Conservation (phyloP, 192 early-diverging fungal species). For the Coemansia sp. region DNA sequence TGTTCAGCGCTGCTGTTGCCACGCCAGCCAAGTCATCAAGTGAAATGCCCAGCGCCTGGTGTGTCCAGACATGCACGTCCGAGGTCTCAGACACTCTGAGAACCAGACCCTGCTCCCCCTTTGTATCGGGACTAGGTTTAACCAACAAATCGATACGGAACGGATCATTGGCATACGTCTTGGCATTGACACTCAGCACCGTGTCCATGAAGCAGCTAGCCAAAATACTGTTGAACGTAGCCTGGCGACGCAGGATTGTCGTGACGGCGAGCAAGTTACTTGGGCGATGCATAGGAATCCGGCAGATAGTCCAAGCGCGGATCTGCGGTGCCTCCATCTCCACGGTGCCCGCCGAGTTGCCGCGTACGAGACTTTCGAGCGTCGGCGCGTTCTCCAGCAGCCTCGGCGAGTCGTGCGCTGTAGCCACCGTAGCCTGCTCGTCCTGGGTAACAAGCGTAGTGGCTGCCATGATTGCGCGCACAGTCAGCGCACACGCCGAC, state of each 20-base stretch:
- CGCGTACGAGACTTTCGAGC: constrained; percentile 25
- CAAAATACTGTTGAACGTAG: constrained; percentile 45
- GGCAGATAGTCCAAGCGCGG: constrained; percentile 40
- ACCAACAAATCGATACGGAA: constrained; percentile 47
- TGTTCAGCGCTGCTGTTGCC: constrained; percentile 3
- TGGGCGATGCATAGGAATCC: constrained; percentile 31
- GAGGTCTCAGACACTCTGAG: constrained; percentile 26
- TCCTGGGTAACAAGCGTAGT: background rate
- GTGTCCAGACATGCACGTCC: constrained; percentile 35
- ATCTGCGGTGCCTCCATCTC: constrained; percentile 44
- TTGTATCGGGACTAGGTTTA: no score
- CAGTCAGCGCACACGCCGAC: constrained; percentile 45
- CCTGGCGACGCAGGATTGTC: constrained; percentile 44
- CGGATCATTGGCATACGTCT: constrained; percentile 46
- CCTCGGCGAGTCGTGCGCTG: constrained; percentile 32
- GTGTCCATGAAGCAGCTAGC: constrained; percentile 34
- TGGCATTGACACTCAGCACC: constrained; percentile 9
- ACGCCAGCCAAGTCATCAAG: constrained; percentile 15
- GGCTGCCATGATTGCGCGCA: constrained; percentile 35
- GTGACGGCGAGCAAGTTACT: constrained; percentile 23
- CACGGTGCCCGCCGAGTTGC: background rate
- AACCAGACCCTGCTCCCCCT: constrained; percentile 18
- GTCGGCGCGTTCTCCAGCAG: constrained; percentile 53
- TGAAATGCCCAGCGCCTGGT: constrained; percentile 21
- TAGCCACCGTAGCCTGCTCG: background rate